A percentile compares a stretch with the other conserved stretches of the same genome.
These are phyloP conservation scores for Limnomonas spitsbergensis DNA, from an alignment of 139 green algal genomes.

Conservation along the genomic window DNA sequence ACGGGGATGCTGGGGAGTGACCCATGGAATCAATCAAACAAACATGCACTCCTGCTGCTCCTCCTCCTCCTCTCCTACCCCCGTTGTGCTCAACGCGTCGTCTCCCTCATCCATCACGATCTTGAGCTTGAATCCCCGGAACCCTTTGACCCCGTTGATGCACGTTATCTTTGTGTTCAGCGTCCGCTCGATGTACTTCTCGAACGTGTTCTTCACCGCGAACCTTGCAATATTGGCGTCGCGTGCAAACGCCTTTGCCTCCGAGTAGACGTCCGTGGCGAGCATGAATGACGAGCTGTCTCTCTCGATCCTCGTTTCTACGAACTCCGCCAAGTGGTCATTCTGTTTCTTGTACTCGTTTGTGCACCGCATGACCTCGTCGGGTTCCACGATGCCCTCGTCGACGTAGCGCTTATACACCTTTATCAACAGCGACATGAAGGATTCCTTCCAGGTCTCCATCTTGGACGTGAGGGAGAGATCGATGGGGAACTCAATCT, in stretches of 20 bases:
- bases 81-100: too few species aligned
- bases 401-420: not conserved
- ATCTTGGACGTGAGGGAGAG: not conserved
- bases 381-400: not conserved
- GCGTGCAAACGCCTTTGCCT: not conserved
- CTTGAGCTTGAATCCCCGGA: too few species aligned
- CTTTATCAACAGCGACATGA: conserved; percentile 23
- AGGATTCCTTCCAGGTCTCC: conserved; percentile 7
- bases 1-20: too few species aligned
- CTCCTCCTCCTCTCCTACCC: too few species aligned
- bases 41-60: too few species aligned
- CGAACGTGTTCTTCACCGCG: not conserved
- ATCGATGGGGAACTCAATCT: conserved; percentile 26
- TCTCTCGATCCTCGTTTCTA: not conserved
- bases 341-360: conserved; percentile 23
- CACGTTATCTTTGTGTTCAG: not conserved
- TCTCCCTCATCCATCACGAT: too few species aligned
- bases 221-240: conserved; percentile 1
- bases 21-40: too few species aligned
- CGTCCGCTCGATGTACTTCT: not conserved
- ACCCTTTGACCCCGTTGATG: not conserved
- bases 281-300: not conserved
- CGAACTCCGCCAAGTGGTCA: conserved; percentile 10
- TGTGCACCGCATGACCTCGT: conserved; percentile 14
- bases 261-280: not conserved